These are phyloP conservation scores for Flaveria robusta DNA, from an alignment of 129 eudicot genomes.

Conservation along the genomic window DNA sequence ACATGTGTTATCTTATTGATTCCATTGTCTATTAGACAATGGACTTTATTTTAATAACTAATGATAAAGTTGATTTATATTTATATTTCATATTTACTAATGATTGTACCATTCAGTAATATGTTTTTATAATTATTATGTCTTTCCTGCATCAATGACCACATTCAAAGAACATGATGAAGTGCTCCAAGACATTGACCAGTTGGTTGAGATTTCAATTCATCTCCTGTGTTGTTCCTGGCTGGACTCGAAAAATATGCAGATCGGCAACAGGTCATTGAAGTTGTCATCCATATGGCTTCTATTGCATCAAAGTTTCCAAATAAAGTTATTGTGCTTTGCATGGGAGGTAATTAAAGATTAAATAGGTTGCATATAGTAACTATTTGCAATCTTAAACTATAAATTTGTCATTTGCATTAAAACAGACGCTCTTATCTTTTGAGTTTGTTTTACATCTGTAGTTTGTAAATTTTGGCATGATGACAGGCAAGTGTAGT, in stretches of 20 bases:
- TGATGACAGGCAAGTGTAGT: conserved; percentile 37
- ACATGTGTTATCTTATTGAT: too few species aligned
- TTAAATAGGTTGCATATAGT: not conserved
- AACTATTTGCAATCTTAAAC: not conserved
- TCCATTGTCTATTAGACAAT: too few species aligned
- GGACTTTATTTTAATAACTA: too few species aligned
- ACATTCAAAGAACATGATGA: conserved; percentile 76
- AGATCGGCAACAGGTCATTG: conserved; percentile 96
- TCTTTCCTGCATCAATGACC: conserved; percentile 26
- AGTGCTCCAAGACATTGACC: conserved; percentile 60
- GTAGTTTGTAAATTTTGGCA: not conserved
- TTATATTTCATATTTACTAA: too few species aligned
- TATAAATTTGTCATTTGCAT: not conserved
- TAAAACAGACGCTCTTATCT: too few species aligned
- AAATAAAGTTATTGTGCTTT: conserved; percentile 84
- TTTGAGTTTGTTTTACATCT: too few species aligned
- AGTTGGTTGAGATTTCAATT: conserved; percentile 78
- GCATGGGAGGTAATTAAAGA: conserved; percentile 45
- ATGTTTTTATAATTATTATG: too few species aligned
- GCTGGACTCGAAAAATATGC: conserved; percentile 90
- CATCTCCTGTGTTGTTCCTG: conserved; percentile 57
- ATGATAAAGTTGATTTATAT: too few species aligned
- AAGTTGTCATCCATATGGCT: conserved; percentile 66
- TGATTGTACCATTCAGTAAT: too few species aligned
- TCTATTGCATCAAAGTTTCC: conserved; percentile 80